Evolutionary conservation across 176 grass and related monocot species (phyloP), one percentile per base, ranked within the genome.

Genomic region (Rhipidocladum racemiflorum): DNA sequence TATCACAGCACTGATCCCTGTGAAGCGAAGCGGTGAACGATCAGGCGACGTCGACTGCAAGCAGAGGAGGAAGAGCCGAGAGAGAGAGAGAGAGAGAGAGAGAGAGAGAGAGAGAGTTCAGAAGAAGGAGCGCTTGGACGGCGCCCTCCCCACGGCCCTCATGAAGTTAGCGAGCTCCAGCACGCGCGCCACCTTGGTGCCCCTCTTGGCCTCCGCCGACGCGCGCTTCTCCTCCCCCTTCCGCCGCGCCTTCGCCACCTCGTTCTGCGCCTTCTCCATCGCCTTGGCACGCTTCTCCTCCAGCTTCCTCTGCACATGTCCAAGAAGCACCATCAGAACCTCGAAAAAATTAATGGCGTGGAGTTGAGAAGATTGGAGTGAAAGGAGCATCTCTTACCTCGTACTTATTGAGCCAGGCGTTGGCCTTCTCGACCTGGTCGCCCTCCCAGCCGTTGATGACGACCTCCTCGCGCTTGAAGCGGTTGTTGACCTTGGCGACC

Each of bases 251-350:
- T 69, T 91, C 5, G 95, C 95, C 71, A 98, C 90, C 80, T 98
- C 95, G 83, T 98, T 98, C 90, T 98, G 95, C 57, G 90, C 93
- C 90, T 93, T 93, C 82, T 98, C 95, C 62, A 91, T 91, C 27
- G 95, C 95, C 85, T 87, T 94, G 44, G 95, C 95, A 10, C 90
- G 77, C 90, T 98, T 88, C 88, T 98, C 89, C 44, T 98, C 95
- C 82, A 98, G 60, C 82, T 93, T 98, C 84, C 95, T 94, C 95
- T 98, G 81, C 83, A 56, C 23, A 24, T 0, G 0, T 25, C 7
- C 28, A 5, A 59, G 55, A 28, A 68, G 60, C 44, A 35, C n/a
- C 5, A 14, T 45, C 57, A n/a, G 77, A 69, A 25, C 6, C 1
- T 28, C 2, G 51, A 40, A 4, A 32, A 28, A 24, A 51, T 36